Base-by-base conservation (phyloP, 106 monocot genomes). In the Platanthera guangdongensis region DNA sequence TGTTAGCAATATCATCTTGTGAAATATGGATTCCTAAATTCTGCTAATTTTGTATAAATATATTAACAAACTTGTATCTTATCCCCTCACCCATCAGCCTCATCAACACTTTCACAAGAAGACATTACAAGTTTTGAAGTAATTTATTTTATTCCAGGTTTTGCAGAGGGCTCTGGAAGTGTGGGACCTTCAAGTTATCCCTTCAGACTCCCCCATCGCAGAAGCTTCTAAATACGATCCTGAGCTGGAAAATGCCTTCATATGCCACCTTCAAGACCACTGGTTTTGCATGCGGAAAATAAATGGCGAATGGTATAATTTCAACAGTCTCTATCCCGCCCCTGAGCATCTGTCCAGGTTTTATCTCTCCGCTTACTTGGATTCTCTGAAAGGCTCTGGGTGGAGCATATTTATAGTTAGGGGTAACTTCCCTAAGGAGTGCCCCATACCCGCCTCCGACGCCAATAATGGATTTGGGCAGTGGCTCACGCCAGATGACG, bases 201-300 rank as follows among this genome's bases (percentile, higher is more conserved):
- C 94, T 30, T 85, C 89, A 5, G 82, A 86, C 50, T 88, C 92
- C 16, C 95, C 95, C 8, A 75, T 73, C 30, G 90, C 88, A 16
- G 97, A 88, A 54, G 75, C 86, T 60, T 89, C 90, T 4, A 81
- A 82, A 47, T 87, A 79, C 65, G 89, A 91, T 55, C 94, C 97
- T 57, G 97, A 91, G 76, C 75, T 80, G 78, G 97, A 97, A 76
- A 85, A 80, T 68, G 97, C 91, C 46, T 97, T 91, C 80, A 97
- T 97, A 30, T 97, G 97, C 51, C 91, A 97, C 83, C 74, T 91
- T 57, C 89, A 85, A 11, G 77, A 89, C 72, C 97, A 97, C 72
- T 97, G 97, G 97, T 97, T 97, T 78, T 97, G 93, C 88, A 92
- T 97, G 8, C 82, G 97, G 2, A 97, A 92, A 77, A 94, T 97